Conservation (phyloP, 345 rosid species). For the Salix udensis region DNA sequence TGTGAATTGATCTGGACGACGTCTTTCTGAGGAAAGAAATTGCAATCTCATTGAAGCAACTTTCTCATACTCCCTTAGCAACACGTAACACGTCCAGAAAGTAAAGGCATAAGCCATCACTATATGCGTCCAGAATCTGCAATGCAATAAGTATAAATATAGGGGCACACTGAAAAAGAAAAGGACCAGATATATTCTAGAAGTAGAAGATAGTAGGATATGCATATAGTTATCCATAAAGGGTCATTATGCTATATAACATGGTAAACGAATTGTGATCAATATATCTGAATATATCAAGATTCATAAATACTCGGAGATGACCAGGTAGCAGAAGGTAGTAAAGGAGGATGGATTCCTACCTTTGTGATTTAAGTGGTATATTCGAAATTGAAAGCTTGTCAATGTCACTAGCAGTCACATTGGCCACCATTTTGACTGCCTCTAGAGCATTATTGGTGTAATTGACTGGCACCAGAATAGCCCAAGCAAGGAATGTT, state of each 20-base stretch:
- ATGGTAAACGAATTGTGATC: background rate
- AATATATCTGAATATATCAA: background rate
- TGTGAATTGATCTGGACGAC: conserved; percentile 92
- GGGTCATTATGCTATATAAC: background rate
- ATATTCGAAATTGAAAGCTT: conserved; percentile 85
- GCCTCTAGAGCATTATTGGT: conserved; percentile 49
- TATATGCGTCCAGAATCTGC: conserved; percentile 81
- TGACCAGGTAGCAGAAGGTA: background rate
- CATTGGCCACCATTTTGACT: conserved; percentile 33
- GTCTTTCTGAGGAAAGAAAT: conserved; percentile 71
- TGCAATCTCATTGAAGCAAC: conserved; percentile 80
- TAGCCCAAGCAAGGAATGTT: conserved; percentile 66
- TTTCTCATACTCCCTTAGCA: conserved; percentile 71
- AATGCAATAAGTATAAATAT: background rate
- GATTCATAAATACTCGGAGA: background rate
- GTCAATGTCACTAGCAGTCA: conserved; percentile 83
- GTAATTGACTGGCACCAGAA: conserved; percentile 74
- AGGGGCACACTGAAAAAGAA: background rate
- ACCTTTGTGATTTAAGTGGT: conserved; percentile 62
- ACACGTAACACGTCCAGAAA: conserved; percentile 81
- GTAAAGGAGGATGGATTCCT: background rate
- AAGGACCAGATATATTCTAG: background rate
- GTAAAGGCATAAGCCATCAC: conserved; percentile 81
- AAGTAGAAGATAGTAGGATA: background rate
- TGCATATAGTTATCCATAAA: background rate